Conservation (phyloP, 2,329 filamentous ascomycete genomes). For the Fusarium sp. region DNA sequence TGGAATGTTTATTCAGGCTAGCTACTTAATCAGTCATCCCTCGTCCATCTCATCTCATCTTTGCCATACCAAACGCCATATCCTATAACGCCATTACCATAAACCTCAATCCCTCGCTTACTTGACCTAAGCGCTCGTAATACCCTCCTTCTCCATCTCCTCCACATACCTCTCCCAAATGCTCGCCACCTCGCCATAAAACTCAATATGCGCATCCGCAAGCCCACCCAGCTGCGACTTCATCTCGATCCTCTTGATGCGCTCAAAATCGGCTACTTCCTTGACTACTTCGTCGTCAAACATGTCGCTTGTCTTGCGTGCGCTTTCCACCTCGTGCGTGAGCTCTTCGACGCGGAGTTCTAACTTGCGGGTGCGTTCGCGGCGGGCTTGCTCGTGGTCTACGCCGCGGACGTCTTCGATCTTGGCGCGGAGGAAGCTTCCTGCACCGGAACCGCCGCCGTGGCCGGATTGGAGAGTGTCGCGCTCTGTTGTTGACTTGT, state of each 20-base stretch:
- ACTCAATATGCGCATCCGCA: constrained; percentile 85
- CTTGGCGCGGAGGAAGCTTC: constrained; percentile 89
- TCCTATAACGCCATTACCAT: constrained; percentile 29
- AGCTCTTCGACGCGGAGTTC: constrained; percentile 94
- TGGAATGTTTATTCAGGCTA: background rate
- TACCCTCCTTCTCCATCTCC: constrained; percentile 81
- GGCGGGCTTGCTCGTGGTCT: constrained; percentile 90
- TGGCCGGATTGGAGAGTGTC: constrained; percentile 78
- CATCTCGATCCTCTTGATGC: constrained; percentile 95
- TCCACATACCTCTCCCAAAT: constrained; percentile 92
- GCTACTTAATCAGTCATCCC: constrained; percentile 10
- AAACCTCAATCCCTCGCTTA: background rate
- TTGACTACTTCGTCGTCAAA: constrained; percentile 97
- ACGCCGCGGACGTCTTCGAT: constrained; percentile 97
- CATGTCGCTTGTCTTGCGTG: constrained; percentile 86
- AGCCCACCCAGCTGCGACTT: constrained; percentile 85
- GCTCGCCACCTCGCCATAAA: constrained; percentile 82
- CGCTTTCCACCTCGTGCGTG: constrained; percentile 86
- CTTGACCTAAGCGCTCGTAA: constrained; percentile 16
- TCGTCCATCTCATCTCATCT: constrained; percentile 18
- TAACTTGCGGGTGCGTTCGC: constrained; percentile 87
- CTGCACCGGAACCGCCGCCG: constrained; percentile 72
- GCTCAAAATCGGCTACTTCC: constrained; percentile 93
- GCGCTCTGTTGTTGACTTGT: constrained; percentile 87
- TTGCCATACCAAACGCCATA: constrained; percentile 33